These are phyloP conservation scores for Boletellus ananas DNA, from an alignment of 768 basidiomycete genomes.

Conservation along the genomic window DNA sequence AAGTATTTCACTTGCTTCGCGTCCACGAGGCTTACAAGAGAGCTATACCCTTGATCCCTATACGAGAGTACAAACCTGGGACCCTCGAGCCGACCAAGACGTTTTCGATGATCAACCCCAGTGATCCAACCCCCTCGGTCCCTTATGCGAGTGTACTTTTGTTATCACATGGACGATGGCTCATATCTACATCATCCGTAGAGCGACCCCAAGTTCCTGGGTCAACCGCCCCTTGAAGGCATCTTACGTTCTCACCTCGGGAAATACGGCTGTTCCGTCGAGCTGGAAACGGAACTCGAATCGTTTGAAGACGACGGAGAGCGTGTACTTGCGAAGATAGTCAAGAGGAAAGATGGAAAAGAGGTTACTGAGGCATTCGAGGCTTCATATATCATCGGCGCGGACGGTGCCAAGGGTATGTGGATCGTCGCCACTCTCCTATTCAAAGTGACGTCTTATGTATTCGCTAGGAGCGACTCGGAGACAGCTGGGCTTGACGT, in stretches of 20 bases:
- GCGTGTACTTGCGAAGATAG: constrained; percentile 35
- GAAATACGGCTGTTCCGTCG: constrained; percentile 30
- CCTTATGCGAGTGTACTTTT: constrained; percentile 22
- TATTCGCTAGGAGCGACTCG: constrained; percentile 31
- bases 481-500: constrained; percentile 38
- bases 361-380: constrained; percentile 26
- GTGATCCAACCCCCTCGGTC: constrained; percentile 22
- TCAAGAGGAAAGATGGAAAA: constrained; percentile 22
- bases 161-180: not conserved
- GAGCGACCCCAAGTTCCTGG: constrained; percentile 13
- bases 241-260: constrained; percentile 18
- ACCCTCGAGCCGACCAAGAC: constrained; percentile 17
- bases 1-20: constrained; percentile 40
- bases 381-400: constrained; percentile 37
- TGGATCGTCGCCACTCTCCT: not conserved
- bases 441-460: not conserved
- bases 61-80: constrained; percentile 34
- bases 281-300: constrained; percentile 44
- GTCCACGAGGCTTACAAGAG: constrained; percentile 35
- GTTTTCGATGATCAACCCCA: not conserved
- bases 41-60: constrained; percentile 25
- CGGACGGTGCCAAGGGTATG: constrained; percentile 38
- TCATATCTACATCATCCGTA: not conserved
- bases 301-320: constrained; percentile 39
- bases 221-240: constrained; percentile 31